These are phyloP conservation scores for Candida sanyiensis DNA, from an alignment of 805 yeast genomes.

Conservation along the genomic window DNA sequence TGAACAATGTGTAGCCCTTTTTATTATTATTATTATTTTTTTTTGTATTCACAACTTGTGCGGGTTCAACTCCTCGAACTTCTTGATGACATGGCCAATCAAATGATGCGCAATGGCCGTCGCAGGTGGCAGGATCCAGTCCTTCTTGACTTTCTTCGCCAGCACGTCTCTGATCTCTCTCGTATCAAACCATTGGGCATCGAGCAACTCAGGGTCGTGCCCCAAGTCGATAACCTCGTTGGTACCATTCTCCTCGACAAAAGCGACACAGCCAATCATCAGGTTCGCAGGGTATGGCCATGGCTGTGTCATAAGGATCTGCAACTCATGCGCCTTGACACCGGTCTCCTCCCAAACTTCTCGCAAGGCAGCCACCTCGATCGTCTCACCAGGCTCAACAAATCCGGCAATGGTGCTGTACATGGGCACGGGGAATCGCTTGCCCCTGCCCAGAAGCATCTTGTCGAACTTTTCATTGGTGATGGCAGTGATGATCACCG, in stretches of 20 bases:
- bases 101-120: slow-evolving; percentile 27
- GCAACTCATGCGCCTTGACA: slow-evolving; percentile 51
- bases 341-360: slow-evolving; percentile 98
- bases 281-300: slow-evolving; percentile 96
- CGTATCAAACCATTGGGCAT: slow-evolving; percentile 79
- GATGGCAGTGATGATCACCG: slow-evolving; percentile 79
- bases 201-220: slow-evolving; percentile 80
- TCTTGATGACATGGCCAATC: slow-evolving; percentile 20
- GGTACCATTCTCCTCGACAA: slow-evolving; percentile 62
- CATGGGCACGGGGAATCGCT: slow-evolving; percentile 54
- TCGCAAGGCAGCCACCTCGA: slow-evolving; percentile 80
- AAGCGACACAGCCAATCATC: slow-evolving; percentile 88
- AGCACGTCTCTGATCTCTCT: slow-evolving; percentile 37
- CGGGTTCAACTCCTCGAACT: slow-evolving; percentile 7
- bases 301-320: slow-evolving; percentile 75
- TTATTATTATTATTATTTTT: no score
- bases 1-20: no score
- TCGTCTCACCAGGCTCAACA: slow-evolving; percentile 90
- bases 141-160: slow-evolving; percentile 13
- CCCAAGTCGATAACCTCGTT: slow-evolving; percentile 64
- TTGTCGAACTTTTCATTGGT: slow-evolving; percentile 54
- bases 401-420: slow-evolving; percentile 92
- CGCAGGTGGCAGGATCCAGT: slow-evolving; percentile 23
- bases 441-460: slow-evolving; percentile 65
- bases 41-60: slow-evolving; percentile 2